These are phyloP conservation scores for Colletotrichum sp. DNA, from an alignment of 2,329 filamentous ascomycete species.

Conservation along the genomic window DNA sequence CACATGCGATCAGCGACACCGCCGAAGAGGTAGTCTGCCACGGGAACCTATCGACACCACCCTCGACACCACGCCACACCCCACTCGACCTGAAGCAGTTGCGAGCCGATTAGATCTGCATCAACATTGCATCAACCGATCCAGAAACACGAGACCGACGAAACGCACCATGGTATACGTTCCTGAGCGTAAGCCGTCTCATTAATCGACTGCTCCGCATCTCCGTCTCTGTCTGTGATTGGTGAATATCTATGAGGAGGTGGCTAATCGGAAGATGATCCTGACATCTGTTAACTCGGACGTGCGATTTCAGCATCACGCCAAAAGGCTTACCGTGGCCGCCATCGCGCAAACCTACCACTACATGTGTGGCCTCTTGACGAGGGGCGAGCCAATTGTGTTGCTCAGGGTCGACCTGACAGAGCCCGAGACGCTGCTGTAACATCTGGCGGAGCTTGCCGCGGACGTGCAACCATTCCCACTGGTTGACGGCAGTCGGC, in stretches of 20 bases:
- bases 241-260: slow-evolving; percentile 44
- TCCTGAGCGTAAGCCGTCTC: slow-evolving; percentile 51
- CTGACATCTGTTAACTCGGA: slow-evolving; percentile 29
- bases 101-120: slow-evolving; percentile 31
- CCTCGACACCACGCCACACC: neutral
- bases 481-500: neutral
- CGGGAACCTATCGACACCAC: slow-evolving; percentile 23
- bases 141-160: neutral
- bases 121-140: slow-evolving; percentile 6
- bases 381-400: slow-evolving; percentile 45
- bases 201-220: too few relatives aligned
- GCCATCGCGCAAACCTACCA: slow-evolving; percentile 53
- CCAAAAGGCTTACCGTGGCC: slow-evolving; percentile 42
- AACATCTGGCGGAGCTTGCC: slow-evolving; percentile 33
- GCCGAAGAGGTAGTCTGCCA: slow-evolving; percentile 31
- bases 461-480: slow-evolving; percentile 25
- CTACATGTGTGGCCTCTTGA: slow-evolving; percentile 53
- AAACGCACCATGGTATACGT: slow-evolving; percentile 32
- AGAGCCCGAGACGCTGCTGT: slow-evolving; percentile 31
- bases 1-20: slow-evolving; percentile 29
- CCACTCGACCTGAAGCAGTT: slow-evolving; percentile 23
- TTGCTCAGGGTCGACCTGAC: slow-evolving; percentile 43
- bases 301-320: slow-evolving; percentile 37
- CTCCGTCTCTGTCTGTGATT: slow-evolving; percentile 44
- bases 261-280: slow-evolving; percentile 32